Evolutionary conservation across 257 asterid genomes (phyloP), one percentile per base, ranked within the genome.

Genomic region (Mentha longifolia): DNA sequence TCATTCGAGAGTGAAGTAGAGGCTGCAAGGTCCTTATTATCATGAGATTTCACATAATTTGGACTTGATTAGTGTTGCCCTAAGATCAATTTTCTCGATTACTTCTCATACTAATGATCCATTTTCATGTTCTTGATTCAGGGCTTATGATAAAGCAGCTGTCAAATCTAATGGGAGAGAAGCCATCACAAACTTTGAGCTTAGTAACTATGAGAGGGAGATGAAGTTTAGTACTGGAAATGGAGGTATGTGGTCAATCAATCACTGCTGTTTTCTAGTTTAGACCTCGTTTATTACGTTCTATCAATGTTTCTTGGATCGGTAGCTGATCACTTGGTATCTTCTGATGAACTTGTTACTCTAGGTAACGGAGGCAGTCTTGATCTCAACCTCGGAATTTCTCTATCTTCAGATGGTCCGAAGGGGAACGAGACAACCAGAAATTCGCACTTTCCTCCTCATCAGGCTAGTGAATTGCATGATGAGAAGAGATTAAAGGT

Each of bases 301-400:
- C 47, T n/a, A 20, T 57, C 42, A 14, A 5, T 47, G 49, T 59
- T 61, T 37, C 20, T 31, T 37, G 63, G 64, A 42, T 20, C 52
- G 9, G 52, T 11, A 6, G 52, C 61, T 57, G 70, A 65, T n/a
- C n/a, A n/a, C 76, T 30, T 59, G 46, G 67, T 61, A 54, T 52
- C 17, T 41, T 35, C 39, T 72, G 67, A 30, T 39, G 58, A 52
- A 19, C 25, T 35, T 31, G 17, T 79, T 75, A 64, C 57, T 84
- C 78, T 83, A 88, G 98, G 85, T 72, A 76, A 74, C 28, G 76
- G 78, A 61, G 78, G 82, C 77, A 83, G 74, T 78, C 97, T 92
- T 81, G 95, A 92, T 88, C 96, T 92, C 72, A 92, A 85, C 82
- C 98, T 92, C 25, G 88, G 96, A 71, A 83, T 90, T 61, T 90